Base-by-base conservation (phyloP, 495 filamentous ascomycete species). In the Bacidia gigantensis region DNA sequence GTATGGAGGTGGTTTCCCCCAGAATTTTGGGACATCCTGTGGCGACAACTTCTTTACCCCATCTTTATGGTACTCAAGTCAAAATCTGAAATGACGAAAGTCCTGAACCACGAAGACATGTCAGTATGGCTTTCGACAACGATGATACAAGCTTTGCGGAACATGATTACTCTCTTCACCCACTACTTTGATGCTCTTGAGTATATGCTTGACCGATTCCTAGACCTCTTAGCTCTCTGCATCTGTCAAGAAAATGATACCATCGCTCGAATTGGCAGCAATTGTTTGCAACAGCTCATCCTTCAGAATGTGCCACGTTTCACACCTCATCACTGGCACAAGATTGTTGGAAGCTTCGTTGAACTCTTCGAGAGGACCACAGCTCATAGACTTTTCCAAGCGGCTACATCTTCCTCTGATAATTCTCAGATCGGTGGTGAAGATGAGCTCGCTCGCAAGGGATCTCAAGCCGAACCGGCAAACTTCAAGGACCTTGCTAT, bases 201-300 rank as follows among this genome's bases (percentile, higher is more conserved):
- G 64, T 90, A 94, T 63, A 97, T 99, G 93, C 76, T 99, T 18
- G 87, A 95, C 60, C 74, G 90, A 23, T 95, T 97, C 62, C 71
- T 99, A 35, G 89, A 97, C 60, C 78, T 99, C 10, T 69, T 99
- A 0, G 87, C 87, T 2, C 76, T 97, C 17, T 99, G 92, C 62
- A 99, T 99, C 48, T 97, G 90, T 64, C 92, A 99, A 63, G 92
- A 99, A 63, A 99, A 97, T 61, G 92, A 99, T 63, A 99, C 93
- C 0, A 94, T 99, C 49, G 92, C 92, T 5, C 78, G 93, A 40
- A 99, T 99, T 60, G 92, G 92, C 48, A 96, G 89, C 69, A 97
- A 96, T 61, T 99, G 92, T 59, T 67, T 99, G 44, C 92, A 99
- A 63, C 89, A 95, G 60, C 69, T 99, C 29, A 97, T 99, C 53